Base-by-base conservation (phyloP, 1,284 basidiomycete genomes). In the Ustilago curta region DNA sequence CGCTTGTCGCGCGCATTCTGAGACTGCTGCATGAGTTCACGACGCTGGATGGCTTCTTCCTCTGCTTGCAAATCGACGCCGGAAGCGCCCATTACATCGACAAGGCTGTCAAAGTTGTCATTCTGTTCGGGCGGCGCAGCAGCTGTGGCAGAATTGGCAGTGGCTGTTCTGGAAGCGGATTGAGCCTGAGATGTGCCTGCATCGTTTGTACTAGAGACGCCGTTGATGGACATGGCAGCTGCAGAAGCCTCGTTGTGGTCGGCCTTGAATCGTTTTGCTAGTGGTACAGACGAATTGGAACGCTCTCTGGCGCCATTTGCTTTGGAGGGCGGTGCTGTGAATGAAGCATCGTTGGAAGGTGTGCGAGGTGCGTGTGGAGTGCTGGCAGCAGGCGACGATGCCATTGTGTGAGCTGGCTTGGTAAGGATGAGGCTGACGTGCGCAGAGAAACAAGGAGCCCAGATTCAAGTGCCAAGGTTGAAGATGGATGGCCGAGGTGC, bases 61-160 rank as follows among this genome's bases (percentile, higher is more conserved):
- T 82, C 82, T 1, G 82, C 82, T 58, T 74, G 73, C 37, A 83
- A 59, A 57, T 83, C 81, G 45, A 83, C 77, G 23, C 82, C 82
- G 2, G 81, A 77, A 16, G 70, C 68, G 7, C 80, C 78, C 73
- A 83, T 77, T 27, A 82, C 78, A 60, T 83, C 82, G 25, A 79
- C 75, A 4, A 83, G 57, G 39, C 76, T 75, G 54, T 83, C 82
- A 32, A 79, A 68, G 53, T 76, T 71, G 54, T 76, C 69, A 18
- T 58, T 74, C 16, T 74, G 71, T 18, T 70, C 71, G 2, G 66
- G 54, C 14, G 54, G 45, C 0, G 39, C 53, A 39, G 54, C 37
- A 21, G 62, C 53, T n/a, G 27, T 27, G 4, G 57, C 44, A n/a
- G 42, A 42, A n/a, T 32, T 44, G 27, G 51, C 23, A 16, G 51